Base-by-base conservation (phyloP, 139 green algal genomes). In the Pleodorina starrii region DNA sequence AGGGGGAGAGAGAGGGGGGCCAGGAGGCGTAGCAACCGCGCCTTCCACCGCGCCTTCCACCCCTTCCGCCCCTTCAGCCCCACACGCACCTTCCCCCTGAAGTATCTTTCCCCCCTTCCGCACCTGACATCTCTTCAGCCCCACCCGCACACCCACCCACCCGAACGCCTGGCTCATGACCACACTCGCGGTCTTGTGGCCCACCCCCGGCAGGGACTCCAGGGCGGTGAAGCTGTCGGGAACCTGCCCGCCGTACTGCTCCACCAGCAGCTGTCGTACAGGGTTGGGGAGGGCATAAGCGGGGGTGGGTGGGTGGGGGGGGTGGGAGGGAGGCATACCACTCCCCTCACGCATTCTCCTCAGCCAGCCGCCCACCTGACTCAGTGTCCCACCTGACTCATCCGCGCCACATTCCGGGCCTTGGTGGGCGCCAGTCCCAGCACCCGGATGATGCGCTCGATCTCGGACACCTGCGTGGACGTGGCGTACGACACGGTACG, bases 391-490 rank as follows among this genome's bases (percentile, higher is more conserved):
- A 93, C 94, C 90, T 97, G 92, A 75, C 90, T 94, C 92, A 96
- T 96, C 27, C 54, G 86, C 71, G 84, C 80, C 5, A 99, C 75
- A 89, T 98, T 98, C 40, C 93, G 95, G 21, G 97, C 95, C 91
- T 99, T 99, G 40, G 96, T 99, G 2, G 95, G 95, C 0, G 95
- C 96, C 77, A 99, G 92, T 0, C 96, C 96, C n/a, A 99, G 93
- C 54, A 91, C 74, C 57, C 87, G 85, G 68, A 99, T 98, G 81
- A 94, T 90, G 25, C 48, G 72, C 80, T 94, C 74, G 29, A 98
- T 92, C n/a, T 90, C 66, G 10, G 43, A 27, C 3, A 93, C 82
- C 85, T 94, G 81, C 16, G 14, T 25, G n/a, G n/a, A n/a, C n/a
- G n/a, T n/a, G n/a, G n/a, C n/a, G n/a, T n/a, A n/a, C n/a, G n/a